Evolutionary conservation across 208 protist species (phyloP).

Genomic region (Trichomonas tenax): DNA sequence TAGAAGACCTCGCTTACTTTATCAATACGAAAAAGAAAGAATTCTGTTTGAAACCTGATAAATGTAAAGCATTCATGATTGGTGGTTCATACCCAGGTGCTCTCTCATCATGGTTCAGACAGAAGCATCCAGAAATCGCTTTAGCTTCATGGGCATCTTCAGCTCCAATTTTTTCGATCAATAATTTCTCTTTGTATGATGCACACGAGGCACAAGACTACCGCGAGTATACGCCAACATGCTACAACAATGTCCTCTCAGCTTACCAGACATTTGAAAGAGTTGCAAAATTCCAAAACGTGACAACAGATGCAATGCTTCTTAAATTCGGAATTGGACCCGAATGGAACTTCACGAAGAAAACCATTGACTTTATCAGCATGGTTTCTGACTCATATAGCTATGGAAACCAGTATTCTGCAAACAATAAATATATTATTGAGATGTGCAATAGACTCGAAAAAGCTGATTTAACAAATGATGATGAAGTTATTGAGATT

Average conservation of each 20-base stretch:
- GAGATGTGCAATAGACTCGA: neutral
- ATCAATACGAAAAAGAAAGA: too few relatives aligned
- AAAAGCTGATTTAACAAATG: neutral
- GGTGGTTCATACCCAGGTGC: neutral
- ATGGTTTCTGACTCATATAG: neutral
- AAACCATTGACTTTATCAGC: neutral
- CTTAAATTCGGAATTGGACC: neutral
- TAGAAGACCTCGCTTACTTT: neutral
- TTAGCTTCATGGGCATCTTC: neutral
- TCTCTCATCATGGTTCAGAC: neutral
- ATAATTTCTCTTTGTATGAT: neutral
- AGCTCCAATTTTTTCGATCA: neutral
- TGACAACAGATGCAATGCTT: neutral
- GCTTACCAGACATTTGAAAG: neutral
- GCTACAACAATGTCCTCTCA: neutral
- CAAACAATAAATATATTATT: neutral
- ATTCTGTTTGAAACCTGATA: neutral
- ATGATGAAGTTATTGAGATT: neutral
- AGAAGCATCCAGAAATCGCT: neutral
- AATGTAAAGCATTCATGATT: neutral
- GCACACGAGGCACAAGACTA: neutral
- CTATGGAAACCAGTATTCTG: neutral
- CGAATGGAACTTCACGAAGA: neutral
- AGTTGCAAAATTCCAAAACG: neutral
- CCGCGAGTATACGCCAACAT: neutral